A percentile compares a stretch with the other conserved stretches of the same genome.
phyloP scores from a whole-genome alignment of 1,139 yeast genomes.

The Spathaspora sp. region DNA sequence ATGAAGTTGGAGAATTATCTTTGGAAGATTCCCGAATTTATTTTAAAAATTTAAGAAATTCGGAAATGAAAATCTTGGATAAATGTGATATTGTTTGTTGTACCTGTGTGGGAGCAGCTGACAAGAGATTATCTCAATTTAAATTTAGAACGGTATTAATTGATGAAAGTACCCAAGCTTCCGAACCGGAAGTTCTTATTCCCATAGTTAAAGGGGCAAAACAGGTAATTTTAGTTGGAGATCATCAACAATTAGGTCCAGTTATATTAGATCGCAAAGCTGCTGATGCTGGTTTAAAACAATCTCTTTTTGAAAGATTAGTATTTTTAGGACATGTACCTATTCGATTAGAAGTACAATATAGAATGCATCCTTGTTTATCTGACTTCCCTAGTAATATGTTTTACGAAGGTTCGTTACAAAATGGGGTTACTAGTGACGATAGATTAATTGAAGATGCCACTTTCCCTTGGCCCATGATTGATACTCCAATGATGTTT shows the following conservation, averaged over 20 bases:
- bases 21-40: slow-evolving; percentile 49
- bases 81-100: slow-evolving; percentile 82
- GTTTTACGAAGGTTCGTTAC: slow-evolving; percentile 91
- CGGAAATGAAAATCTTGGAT: slow-evolving; percentile 52
- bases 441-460: slow-evolving; percentile 58
- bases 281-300: slow-evolving; percentile 81
- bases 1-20: slow-evolving; percentile 72
- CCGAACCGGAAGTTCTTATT: slow-evolving; percentile 88
- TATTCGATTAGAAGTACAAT: slow-evolving; percentile 84
- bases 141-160: slow-evolving; percentile 77
- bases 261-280: slow-evolving; percentile 79
- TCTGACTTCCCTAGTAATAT: slow-evolving; percentile 88
- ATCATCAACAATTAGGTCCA: slow-evolving; percentile 94
- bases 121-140: slow-evolving; percentile 51
- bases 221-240: slow-evolving; percentile 89
- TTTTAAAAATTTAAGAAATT: slow-evolving; percentile 37
- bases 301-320: slow-evolving; percentile 82
- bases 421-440: slow-evolving; percentile 82
- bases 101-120: slow-evolving; percentile 94
- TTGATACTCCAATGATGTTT: slow-evolving; percentile 86
- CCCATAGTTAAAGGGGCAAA: slow-evolving; percentile 89
- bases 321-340: slow-evolving; percentile 86
- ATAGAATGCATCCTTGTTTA: slow-evolving; percentile 90
- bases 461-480: slow-evolving; percentile 88
- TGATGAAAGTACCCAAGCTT: slow-evolving; percentile 92